These are phyloP conservation scores for Parathielavia appendiculata DNA, from an alignment of 495 filamentous ascomycete genomes.

Conservation along the genomic window DNA sequence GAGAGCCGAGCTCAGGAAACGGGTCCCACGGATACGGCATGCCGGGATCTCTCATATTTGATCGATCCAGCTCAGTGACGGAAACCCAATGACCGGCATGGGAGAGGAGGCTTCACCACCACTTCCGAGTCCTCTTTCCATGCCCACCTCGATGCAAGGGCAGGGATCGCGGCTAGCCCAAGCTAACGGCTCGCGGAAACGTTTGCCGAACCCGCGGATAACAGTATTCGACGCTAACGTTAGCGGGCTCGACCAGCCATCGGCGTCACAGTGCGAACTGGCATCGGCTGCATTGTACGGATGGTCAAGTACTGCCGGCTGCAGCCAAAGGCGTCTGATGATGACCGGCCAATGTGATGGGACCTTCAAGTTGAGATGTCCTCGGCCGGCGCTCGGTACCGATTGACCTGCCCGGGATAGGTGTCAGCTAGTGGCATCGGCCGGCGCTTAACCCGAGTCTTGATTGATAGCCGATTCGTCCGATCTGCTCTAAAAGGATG, in stretches of 20 bases:
- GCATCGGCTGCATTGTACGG: background rate
- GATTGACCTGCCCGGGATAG: background rate
- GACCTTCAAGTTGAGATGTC: too few species aligned
- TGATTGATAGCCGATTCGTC: constrained; percentile 20
- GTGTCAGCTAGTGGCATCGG: background rate
- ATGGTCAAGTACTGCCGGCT: too few species aligned
- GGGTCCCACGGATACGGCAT: background rate
- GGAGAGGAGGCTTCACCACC: background rate
- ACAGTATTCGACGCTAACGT: background rate
- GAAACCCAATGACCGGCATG: background rate
- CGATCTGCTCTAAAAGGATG: background rate
- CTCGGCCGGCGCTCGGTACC: background rate
- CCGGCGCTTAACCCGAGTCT: constrained; percentile 16
- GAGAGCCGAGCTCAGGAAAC: background rate
- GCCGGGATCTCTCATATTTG: background rate
- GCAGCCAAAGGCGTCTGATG: too few species aligned
- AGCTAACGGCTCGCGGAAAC: too few species aligned
- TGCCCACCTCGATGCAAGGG: too few species aligned
- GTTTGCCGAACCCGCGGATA: background rate
- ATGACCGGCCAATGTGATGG: too few species aligned
- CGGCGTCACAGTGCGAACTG: too few species aligned
- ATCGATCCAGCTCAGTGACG: constrained; percentile 1
- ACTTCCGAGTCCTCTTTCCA: too few species aligned
- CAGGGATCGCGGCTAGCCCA: too few species aligned
- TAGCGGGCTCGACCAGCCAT: background rate